phyloP scores from a whole-genome alignment of 345 rosid species.

The Hibiscus trionum region DNA sequence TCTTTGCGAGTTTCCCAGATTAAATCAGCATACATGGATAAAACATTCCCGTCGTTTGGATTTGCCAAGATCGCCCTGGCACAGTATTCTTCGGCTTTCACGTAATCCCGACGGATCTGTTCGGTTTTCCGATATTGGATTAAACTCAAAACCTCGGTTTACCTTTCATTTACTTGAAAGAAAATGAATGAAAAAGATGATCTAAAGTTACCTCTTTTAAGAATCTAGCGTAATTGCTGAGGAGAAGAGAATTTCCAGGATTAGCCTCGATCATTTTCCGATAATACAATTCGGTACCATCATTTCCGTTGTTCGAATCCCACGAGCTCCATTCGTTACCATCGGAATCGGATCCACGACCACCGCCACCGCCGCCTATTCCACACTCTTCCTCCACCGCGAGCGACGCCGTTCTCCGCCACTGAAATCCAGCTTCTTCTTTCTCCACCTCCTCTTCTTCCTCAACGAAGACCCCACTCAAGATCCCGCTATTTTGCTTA shows the following conservation, averaged over 20 bases:
- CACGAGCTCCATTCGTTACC: slow-evolving; percentile 21
- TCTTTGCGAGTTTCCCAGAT: slow-evolving; percentile 74
- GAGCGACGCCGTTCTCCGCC: slow-evolving; percentile 13
- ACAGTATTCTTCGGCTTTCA: slow-evolving; percentile 78
- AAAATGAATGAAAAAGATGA: not conserved
- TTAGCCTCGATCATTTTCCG: slow-evolving; percentile 26
- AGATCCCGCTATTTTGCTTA: not conserved
- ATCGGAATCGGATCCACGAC: slow-evolving; percentile 27
- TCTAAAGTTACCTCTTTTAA: slow-evolving; percentile 67
- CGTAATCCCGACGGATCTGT: slow-evolving; percentile 59
- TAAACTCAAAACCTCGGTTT: not conserved
- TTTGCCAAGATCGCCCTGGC: slow-evolving; percentile 64
- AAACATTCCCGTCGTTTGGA: slow-evolving; percentile 63
- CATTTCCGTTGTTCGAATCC: slow-evolving; percentile 27
- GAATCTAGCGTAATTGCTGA: slow-evolving; percentile 78
- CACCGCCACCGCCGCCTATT: slow-evolving; percentile 24
- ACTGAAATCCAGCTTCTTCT: slow-evolving; percentile 21
- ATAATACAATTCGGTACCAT: slow-evolving; percentile 50
- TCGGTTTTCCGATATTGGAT: slow-evolving; percentile 5
- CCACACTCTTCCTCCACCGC: slow-evolving; percentile 25
- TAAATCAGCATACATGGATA: slow-evolving; percentile 79
- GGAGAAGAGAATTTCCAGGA: slow-evolving; percentile 73
- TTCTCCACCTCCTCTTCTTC: slow-evolving; percentile 42
- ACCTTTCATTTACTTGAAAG: not conserved
- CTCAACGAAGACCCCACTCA: slow-evolving; percentile 27